phyloP scores from a whole-genome alignment of 345 rosid species.

The Hibiscus tridactylites region DNA sequence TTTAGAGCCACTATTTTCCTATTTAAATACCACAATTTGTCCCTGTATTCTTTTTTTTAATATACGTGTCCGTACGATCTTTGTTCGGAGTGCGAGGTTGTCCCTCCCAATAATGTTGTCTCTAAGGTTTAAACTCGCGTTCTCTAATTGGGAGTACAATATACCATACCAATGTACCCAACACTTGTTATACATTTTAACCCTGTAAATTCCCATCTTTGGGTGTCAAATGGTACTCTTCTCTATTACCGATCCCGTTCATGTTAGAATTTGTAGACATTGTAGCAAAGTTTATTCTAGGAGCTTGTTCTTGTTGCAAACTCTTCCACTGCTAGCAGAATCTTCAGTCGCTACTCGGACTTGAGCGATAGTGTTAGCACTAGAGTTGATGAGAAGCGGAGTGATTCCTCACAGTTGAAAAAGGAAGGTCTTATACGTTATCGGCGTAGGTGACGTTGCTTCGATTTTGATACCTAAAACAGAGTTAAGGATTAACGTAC shows the following conservation, averaged over 20 bases:
- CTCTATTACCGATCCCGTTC: slow-evolving; percentile 45
- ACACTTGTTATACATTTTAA: slow-evolving; percentile 18
- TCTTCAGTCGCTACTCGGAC: slow-evolving; percentile 26
- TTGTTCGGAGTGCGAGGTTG: no score
- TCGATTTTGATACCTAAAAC: neutral
- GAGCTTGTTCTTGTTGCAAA: slow-evolving; percentile 9
- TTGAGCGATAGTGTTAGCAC: slow-evolving; percentile 37
- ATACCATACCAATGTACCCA: no score
- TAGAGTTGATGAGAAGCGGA: slow-evolving; percentile 60
- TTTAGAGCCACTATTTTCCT: slow-evolving; percentile 46
- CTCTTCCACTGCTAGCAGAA: slow-evolving; percentile 10
- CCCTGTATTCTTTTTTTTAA: no score
- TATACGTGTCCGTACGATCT: no score
- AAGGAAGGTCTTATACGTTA: neutral
- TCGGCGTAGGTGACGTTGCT: neutral
- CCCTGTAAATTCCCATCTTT: slow-evolving; percentile 71
- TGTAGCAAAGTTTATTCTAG: slow-evolving; percentile 18
- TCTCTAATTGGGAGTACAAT: no score
- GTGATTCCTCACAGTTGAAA: slow-evolving; percentile 58
- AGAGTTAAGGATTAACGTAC: slow-evolving; percentile 27
- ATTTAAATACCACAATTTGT: slow-evolving; percentile 47
- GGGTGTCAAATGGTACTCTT: slow-evolving; percentile 77
- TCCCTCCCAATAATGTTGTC: no score
- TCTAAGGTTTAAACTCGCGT: no score
- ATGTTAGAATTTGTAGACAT: slow-evolving; percentile 21